Conservation (phyloP, 768 basidiomycete genomes). For the Lentinula raphanica region DNA sequence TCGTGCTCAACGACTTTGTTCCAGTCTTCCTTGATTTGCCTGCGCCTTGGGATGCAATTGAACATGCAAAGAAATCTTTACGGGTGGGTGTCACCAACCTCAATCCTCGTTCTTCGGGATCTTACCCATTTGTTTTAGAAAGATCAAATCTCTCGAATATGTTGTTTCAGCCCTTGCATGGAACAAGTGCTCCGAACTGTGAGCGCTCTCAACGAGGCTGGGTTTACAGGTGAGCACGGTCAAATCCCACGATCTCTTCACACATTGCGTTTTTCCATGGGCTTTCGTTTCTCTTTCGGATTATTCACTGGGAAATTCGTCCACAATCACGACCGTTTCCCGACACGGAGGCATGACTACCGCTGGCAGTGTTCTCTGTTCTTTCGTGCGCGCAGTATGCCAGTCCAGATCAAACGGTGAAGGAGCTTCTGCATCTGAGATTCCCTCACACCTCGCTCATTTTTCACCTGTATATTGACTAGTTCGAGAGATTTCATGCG, state of each 20-base stretch:
- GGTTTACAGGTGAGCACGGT: conserved; percentile 73
- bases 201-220: conserved; percentile 75
- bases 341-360: neutral
- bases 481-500: neutral
- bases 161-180: conserved; percentile 98
- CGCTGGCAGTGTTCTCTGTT: neutral
- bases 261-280: conserved; percentile 4
- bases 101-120: neutral
- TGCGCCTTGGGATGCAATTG: conserved; percentile 97
- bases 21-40: conserved; percentile 98
- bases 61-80: conserved; percentile 76
- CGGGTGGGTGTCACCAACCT: conserved; percentile 48
- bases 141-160: conserved; percentile 82
- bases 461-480: too few relatives aligned
- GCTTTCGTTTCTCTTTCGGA: neutral
- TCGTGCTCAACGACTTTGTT: conserved; percentile 6
- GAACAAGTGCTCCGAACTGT: conserved; percentile 96
- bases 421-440: too few relatives aligned
- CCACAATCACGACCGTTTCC: too few relatives aligned
- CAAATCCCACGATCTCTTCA: neutral
- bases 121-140: conserved; percentile 38
- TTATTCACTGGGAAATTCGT: neutral
- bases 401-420: too few relatives aligned
- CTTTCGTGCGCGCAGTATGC: too few relatives aligned
- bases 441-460: too few relatives aligned